Percentiles rank a stretch among this genome's conserved stretches.
These are phyloP conservation scores for Phytopythium oedochilum DNA, from an alignment of 352 stramenopile genomes.

Conservation along the genomic window DNA sequence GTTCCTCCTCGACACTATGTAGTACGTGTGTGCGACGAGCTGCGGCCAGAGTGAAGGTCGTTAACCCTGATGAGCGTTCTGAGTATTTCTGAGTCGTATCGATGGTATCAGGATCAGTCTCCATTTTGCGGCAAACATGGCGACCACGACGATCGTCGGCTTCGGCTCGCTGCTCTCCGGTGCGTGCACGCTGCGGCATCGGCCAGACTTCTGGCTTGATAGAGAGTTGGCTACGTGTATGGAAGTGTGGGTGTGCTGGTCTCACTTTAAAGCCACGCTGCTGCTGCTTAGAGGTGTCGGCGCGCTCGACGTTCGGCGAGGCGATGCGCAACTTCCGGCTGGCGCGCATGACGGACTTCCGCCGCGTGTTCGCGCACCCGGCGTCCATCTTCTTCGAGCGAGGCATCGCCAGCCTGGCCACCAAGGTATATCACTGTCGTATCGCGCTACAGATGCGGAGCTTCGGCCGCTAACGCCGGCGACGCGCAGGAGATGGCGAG, in stretches of 20 bases:
- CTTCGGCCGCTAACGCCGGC: not conserved
- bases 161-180: conserved; percentile 90
- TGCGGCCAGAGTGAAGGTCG: conserved; percentile 3
- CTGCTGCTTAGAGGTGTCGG: conserved; percentile 50
- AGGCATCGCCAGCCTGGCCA: conserved; percentile 84
- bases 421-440: too few species aligned
- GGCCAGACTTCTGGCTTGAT: too few species aligned
- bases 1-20: not conserved
- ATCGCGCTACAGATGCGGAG: not conserved
- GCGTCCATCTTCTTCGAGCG: conserved; percentile 93
- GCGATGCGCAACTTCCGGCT: conserved; percentile 87
- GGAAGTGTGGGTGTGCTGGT: too few species aligned
- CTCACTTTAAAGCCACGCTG: too few species aligned
- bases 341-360: conserved; percentile 75
- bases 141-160: conserved; percentile 71
- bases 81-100: not conserved
- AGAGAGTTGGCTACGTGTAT: too few species aligned
- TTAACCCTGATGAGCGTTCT: not conserved
- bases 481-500: conserved; percentile 90
- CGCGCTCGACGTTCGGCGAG: conserved; percentile 85
- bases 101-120: too few species aligned
- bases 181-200: conserved; percentile 16
- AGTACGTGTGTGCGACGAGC: not conserved
- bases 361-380: conserved; percentile 88
- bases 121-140: conserved; percentile 44